Base-by-base conservation (phyloP, 2,329 filamentous ascomycete species). In the Aureobasidium uvarum region DNA sequence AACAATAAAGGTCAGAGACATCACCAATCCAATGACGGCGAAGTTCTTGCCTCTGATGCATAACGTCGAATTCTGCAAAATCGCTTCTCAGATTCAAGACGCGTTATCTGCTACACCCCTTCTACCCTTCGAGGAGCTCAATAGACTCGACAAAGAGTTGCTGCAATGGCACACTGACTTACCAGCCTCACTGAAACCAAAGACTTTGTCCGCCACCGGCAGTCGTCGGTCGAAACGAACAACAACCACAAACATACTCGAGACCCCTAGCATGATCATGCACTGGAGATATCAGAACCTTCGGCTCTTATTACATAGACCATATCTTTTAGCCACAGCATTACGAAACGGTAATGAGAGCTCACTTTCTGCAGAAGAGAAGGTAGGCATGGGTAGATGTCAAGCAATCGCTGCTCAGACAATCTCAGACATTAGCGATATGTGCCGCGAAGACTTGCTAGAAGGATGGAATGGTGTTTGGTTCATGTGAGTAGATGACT, bases 231-330 rank as follows among this genome's bases (percentile, higher is more conserved):
- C n/a, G 62, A 69, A n/a, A 65, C 66, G 46, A 66, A 54, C 20
- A 65, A 85, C 80, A 80, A 89, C 16, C 79, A 89, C 39, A 81
- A 87, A 90, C 69, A 85, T 88, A 2, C 83, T 92, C 20, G 86
- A 86, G 68, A 88, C 89, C 56, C 85, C 88, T 0, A 84, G 89
- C 59, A 86, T 86, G 68, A 84, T 92, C 70, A 91, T 92, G 87
- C 89, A 90, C 74, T 93, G 90, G 90, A 84, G 90, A 16, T 93
- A 90, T 73, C 87, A 90, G 72, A 92, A 91, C 70, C 83, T 92
- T 54, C 87, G 89, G 54, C 89, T 92, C 77, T 83, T 93, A 1
- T 84, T 93, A 25, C 88, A 92, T 74, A 83, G 90, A 2, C 89
- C 90, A 0, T 86, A 89, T 0, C 81, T 94, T 1, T 81, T 93